Conservation (phyloP, 441 rosid species). For the Theobroma grandiflorum region DNA sequence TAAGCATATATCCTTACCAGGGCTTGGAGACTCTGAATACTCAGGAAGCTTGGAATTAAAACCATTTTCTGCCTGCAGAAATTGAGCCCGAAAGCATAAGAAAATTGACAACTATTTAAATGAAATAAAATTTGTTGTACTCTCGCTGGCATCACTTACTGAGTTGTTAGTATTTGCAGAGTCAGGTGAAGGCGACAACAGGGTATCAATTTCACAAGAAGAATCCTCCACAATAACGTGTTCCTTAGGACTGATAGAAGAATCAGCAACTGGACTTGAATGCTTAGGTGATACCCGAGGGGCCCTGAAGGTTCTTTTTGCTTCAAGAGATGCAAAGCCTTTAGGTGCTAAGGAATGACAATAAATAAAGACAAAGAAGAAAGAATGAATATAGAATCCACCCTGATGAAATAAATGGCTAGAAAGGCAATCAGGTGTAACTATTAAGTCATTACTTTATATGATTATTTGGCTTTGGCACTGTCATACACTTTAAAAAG, state of each 20-base stretch:
- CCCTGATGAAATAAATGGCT: neutral
- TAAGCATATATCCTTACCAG: constrained; percentile 49
- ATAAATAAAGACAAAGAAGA: constrained; percentile 16
- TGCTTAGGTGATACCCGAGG: constrained; percentile 65
- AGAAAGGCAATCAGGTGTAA: constrained; percentile 3
- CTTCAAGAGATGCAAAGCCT: constrained; percentile 93
- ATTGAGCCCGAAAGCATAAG: constrained; percentile 28
- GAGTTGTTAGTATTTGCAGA: constrained; percentile 34
- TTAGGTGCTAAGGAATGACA: constrained; percentile 54
- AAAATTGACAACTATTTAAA: constrained; percentile 13
- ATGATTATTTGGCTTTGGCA: neutral
- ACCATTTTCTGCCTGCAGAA: constrained; percentile 53
- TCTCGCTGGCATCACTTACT: constrained; percentile 42
- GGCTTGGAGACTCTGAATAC: constrained; percentile 41
- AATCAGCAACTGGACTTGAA: constrained; percentile 45
- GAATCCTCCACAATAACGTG: constrained; percentile 37
- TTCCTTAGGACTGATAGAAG: constrained; percentile 45
- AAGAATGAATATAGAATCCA: neutral
- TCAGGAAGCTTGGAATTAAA: constrained; percentile 41
- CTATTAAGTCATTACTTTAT: neutral
- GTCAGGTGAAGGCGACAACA: constrained; percentile 30
- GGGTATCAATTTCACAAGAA: constrained; percentile 41
- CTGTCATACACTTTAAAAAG: neutral
- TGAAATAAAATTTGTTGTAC: constrained; percentile 23
- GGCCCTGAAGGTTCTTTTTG: constrained; percentile 80